Evolutionary conservation across 352 stramenopile genomes (phyloP).

Genomic region (Elongisporangium anandrum): DNA sequence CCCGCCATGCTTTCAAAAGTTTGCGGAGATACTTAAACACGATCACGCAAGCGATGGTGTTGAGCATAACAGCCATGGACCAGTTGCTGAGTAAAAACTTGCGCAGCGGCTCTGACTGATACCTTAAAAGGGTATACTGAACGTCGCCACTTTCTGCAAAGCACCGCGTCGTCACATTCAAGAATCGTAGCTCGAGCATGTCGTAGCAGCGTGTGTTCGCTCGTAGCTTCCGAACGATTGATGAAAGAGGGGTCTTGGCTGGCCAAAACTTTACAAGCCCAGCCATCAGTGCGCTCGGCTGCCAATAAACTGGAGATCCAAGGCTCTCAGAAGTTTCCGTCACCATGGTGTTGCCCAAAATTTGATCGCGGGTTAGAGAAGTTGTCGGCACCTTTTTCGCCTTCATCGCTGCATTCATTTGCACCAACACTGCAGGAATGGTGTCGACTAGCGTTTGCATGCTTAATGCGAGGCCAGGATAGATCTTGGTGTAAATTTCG

Average conservation of each 20-base stretch:
- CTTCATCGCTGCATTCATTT: slow-evolving; percentile 17
- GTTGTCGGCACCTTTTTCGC: slow-evolving; percentile 10
- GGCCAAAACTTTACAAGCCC: slow-evolving; percentile 40
- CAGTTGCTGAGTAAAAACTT: slow-evolving; percentile 35
- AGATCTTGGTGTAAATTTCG: slow-evolving; percentile 32
- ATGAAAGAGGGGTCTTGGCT: slow-evolving; percentile 22
- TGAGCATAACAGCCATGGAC: slow-evolving; percentile 40
- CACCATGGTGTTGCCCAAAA: slow-evolving; percentile 23
- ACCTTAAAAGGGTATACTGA: neutral
- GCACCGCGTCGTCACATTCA: slow-evolving; percentile 25
- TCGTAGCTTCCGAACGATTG: slow-evolving; percentile 18
- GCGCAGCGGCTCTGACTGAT: slow-evolving; percentile 25
- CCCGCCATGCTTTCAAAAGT: slow-evolving; percentile 20
- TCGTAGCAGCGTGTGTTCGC: slow-evolving; percentile 28
- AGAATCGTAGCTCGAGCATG: slow-evolving; percentile 26
- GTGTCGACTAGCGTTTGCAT: slow-evolving; percentile 22
- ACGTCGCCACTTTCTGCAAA: slow-evolving; percentile 25
- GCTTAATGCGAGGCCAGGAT: slow-evolving; percentile 16
- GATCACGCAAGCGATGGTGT: slow-evolving; percentile 35
- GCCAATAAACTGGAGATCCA: slow-evolving; percentile 20
- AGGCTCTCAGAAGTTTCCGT: slow-evolving; percentile 16
- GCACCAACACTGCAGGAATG: slow-evolving; percentile 6
- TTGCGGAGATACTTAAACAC: slow-evolving; percentile 46
- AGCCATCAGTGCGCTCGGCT: slow-evolving; percentile 21
- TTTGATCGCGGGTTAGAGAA: slow-evolving; percentile 9